Conservation (phyloP, 805 yeast species). For the Pichia pseudocactophila region DNA sequence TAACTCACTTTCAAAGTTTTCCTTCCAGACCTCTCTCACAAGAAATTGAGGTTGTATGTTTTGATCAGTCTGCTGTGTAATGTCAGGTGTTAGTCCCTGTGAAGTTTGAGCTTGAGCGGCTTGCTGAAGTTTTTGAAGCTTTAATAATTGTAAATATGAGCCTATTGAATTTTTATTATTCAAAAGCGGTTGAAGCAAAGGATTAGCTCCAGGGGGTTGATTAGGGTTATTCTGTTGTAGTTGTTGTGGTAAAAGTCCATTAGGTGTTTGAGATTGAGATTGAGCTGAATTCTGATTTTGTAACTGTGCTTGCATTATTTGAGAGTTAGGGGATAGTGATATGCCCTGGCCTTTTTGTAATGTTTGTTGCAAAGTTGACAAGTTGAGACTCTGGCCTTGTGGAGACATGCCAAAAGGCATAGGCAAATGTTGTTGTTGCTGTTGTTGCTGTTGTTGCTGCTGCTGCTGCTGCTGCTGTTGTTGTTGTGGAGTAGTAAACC, state of each 20-base stretch:
- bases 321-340: conserved; percentile 1
- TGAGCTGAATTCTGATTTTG: conserved; percentile 14
- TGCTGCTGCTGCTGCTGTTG: conserved; percentile 16
- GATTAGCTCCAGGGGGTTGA: no score
- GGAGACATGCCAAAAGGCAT: conserved; percentile 29
- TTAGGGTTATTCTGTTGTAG: not conserved
- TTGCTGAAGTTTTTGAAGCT: conserved; percentile 19
- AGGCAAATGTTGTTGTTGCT: conserved; percentile 12
- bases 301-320: conserved; percentile 9
- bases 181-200: not conserved
- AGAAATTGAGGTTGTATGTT: conserved; percentile 32
- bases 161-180: conserved; percentile 10
- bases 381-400: conserved; percentile 24
- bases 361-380: conserved; percentile 20
- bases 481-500: conserved; percentile 9
- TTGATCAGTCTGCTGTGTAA: not conserved
- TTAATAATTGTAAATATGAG: conserved; percentile 13
- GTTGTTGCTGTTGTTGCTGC: conserved; percentile 2
- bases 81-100: not conserved
- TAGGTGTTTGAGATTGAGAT: conserved; percentile 13
- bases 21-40: conserved; percentile 66
- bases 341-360: conserved; percentile 5
- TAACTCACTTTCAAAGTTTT: conserved; percentile 61
- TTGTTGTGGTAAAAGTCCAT: conserved; percentile 14
- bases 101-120: not conserved